These are phyloP conservation scores for Amylostereum chailletii DNA, from an alignment of 1,284 basidiomycete species.

Conservation along the genomic window DNA sequence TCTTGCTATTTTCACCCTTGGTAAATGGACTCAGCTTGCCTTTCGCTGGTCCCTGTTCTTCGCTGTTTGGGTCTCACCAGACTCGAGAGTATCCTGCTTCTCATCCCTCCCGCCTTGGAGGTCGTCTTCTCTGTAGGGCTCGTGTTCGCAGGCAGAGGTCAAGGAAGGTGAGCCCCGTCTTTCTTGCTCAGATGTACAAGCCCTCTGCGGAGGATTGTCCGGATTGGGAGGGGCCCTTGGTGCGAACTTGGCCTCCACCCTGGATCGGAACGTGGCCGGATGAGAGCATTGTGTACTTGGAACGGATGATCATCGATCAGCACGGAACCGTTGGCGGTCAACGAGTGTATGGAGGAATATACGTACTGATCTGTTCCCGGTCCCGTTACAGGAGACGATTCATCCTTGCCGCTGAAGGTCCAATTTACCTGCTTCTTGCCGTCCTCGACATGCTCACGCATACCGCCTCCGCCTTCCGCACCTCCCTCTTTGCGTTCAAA, in stretches of 20 bases:
- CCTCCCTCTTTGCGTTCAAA: slow-evolving; percentile 27
- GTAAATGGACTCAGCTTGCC: slow-evolving; percentile 44
- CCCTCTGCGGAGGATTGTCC: slow-evolving; percentile 2
- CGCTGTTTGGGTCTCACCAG: slow-evolving; percentile 52
- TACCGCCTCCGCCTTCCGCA: slow-evolving; percentile 39
- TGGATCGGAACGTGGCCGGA: too few species aligned
- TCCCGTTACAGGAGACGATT: slow-evolving; percentile 36
- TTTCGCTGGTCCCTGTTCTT: slow-evolving; percentile 61
- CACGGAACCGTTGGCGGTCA: too few species aligned
- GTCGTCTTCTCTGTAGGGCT: slow-evolving; percentile 47
- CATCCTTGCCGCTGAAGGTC: slow-evolving; percentile 53
- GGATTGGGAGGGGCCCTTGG: too few species aligned
- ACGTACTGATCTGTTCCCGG: too few species aligned
- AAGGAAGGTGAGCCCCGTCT: slow-evolving; percentile 38
- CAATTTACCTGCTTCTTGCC: slow-evolving; percentile 48
- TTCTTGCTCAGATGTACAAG: not conserved
- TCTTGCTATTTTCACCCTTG: slow-evolving; percentile 6
- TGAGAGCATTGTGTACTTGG: too few species aligned
- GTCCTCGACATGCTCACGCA: slow-evolving; percentile 54
- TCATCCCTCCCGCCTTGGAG: slow-evolving; percentile 59
- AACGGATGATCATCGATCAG: too few species aligned
- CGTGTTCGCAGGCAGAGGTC: slow-evolving; percentile 39
- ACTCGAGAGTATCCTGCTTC: slow-evolving; percentile 38
- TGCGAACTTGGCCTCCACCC: too few species aligned
- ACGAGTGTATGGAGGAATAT: too few species aligned